phyloP scores from a whole-genome alignment of 2,329 filamentous ascomycete species.

The Colletotrichum sp. region DNA sequence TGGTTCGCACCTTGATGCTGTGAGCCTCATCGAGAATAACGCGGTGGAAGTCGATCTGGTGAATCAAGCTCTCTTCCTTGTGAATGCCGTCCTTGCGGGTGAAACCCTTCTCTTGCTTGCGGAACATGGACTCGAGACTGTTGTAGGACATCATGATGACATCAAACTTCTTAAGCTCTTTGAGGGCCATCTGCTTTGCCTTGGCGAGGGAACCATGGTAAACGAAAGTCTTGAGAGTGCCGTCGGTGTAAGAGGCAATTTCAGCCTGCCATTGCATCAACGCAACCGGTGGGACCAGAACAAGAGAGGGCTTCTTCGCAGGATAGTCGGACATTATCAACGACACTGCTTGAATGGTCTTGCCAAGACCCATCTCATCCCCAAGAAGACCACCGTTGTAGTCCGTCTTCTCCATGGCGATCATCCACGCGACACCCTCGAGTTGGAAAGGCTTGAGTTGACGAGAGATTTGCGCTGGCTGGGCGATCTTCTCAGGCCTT shows the following conservation, averaged over 20 bases:
- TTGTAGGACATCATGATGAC: constrained; percentile 98
- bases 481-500: constrained; percentile 64
- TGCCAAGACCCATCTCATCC: constrained; percentile 98
- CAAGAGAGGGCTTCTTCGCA: constrained; percentile 76
- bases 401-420: constrained; percentile 80
- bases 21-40: constrained; percentile 95
- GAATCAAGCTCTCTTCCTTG: constrained; percentile 82
- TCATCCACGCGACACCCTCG: constrained; percentile 95
- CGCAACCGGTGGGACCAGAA: constrained; percentile 90
- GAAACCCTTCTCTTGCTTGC: constrained; percentile 92
- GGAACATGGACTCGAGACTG: constrained; percentile 87
- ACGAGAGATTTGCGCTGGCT: constrained; percentile 80
- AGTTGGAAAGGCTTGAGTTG: constrained; percentile 93
- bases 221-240: constrained; percentile 87
- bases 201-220: constrained; percentile 88
- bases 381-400: constrained; percentile 92
- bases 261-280: constrained; percentile 94
- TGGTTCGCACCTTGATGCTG: constrained; percentile 89
- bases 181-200: constrained; percentile 76
- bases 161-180: constrained; percentile 81
- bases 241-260: constrained; percentile 82
- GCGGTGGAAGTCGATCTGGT: constrained; percentile 86
- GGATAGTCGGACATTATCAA: constrained; percentile 98
- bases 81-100: constrained; percentile 78
- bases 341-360: constrained; percentile 97